Conservation (phyloP, 306 rosid genomes). For the Vigna mungo region DNA sequence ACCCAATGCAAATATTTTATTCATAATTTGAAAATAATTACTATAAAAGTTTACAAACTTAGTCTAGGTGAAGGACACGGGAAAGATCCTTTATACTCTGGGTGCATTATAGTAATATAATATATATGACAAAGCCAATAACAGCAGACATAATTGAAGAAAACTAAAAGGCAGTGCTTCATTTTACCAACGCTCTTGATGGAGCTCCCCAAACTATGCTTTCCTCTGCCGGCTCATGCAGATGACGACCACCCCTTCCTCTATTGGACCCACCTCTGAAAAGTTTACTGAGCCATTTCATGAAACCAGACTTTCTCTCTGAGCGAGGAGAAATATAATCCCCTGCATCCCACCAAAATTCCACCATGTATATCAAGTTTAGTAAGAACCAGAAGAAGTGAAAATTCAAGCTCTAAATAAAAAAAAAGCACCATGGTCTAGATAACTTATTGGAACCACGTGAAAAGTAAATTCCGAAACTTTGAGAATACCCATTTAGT, state of each 20-base stretch:
- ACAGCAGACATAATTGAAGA: conserved; percentile 25
- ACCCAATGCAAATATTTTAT: not conserved
- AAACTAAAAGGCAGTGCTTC: conserved; percentile 19
- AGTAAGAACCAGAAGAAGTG: not conserved
- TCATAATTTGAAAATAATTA: not conserved
- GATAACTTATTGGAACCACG: conserved; percentile 15
- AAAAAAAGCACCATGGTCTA: not conserved
- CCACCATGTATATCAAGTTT: conserved; percentile 30
- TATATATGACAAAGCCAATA: conserved; percentile 32
- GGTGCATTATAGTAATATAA: not conserved
- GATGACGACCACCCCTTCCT: conserved; percentile 59
- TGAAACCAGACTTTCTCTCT: conserved; percentile 88
- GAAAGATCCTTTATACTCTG: not conserved
- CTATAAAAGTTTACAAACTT: not conserved
- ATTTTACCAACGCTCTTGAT: conserved; percentile 66
- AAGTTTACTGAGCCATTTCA: conserved; percentile 93
- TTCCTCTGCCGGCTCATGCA: conserved; percentile 77
- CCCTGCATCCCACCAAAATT: conserved; percentile 70
- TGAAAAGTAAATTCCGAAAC: conserved; percentile 34
- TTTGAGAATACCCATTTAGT: conserved; percentile 34
- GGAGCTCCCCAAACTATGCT: conserved; percentile 73
- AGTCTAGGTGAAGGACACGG: not conserved
- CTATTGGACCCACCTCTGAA: conserved; percentile 71
- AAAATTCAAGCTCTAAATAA: conserved; percentile 21
- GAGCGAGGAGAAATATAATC: conserved; percentile 72